Percentiles rank a stretch among this genome's conserved stretches.
Conservation (phyloP, 2,329 filamentous ascomycete genomes). For the Tolypocladium pustulatum region DNA sequence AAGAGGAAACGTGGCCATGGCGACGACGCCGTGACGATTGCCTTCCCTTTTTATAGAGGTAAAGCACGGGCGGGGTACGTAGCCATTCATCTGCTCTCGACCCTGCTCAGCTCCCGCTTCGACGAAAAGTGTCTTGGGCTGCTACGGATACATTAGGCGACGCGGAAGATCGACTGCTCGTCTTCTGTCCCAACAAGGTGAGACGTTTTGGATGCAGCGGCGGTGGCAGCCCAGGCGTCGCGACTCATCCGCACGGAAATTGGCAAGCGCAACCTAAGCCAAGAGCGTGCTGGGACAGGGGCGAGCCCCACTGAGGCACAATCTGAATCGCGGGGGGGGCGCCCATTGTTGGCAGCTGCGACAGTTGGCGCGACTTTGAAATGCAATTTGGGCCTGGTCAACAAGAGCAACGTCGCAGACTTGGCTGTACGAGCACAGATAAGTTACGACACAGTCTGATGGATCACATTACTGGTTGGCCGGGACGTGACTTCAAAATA, state of each 20-base stretch:
- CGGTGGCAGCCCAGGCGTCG: background rate
- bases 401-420: background rate
- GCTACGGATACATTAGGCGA: no score
- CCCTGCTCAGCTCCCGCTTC: background rate
- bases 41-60: no score
- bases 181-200: background rate
- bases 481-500: background rate
- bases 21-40: background rate
- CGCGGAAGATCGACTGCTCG: background rate
- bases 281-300: background rate
- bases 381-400: background rate
- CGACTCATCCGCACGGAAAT: background rate
- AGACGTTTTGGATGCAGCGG: background rate
- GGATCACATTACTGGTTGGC: no score
- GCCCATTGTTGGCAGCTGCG: background rate
- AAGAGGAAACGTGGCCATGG: background rate
- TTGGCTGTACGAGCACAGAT: background rate
- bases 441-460: no score
- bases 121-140: background rate
- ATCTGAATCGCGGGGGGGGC: background rate
- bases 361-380: background rate
- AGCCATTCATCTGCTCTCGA: background rate
- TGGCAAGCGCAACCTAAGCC: background rate
- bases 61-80: no score
- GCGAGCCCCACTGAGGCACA: background rate